phyloP scores from a whole-genome alignment of 2,329 filamentous ascomycete species.

The Aspergillus terreus region DNA sequence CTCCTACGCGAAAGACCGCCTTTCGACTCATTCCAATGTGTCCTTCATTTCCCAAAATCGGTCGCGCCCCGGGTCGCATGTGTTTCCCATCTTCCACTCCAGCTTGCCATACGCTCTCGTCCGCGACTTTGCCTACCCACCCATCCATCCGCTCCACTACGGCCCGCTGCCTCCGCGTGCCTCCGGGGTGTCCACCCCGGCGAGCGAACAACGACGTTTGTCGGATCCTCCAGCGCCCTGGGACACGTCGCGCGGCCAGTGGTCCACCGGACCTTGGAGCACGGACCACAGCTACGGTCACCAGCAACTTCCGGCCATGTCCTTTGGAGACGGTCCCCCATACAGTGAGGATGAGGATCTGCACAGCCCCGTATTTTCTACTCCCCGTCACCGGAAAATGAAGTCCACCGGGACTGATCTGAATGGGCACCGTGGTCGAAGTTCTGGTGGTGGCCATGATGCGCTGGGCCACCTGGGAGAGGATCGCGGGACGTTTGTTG shows the following conservation, averaged over 20 bases:
- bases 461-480: slow-evolving; percentile 45
- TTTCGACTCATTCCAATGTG: slow-evolving; percentile 77
- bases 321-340: slow-evolving; percentile 82
- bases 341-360: slow-evolving; percentile 96
- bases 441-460: slow-evolving; percentile 39
- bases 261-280: slow-evolving; percentile 50
- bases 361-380: slow-evolving; percentile 81
- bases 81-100: slow-evolving; percentile 79
- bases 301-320: slow-evolving; percentile 74
- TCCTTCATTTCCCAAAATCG: slow-evolving; percentile 56
- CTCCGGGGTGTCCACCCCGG: slow-evolving; percentile 79
- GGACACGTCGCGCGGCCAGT: slow-evolving; percentile 62
- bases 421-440: slow-evolving; percentile 46
- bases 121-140: slow-evolving; percentile 90
- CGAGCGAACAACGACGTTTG: slow-evolving; percentile 73
- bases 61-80: slow-evolving; percentile 75
- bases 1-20: slow-evolving; percentile 73
- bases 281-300: slow-evolving; percentile 54
- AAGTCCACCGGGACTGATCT: slow-evolving; percentile 54
- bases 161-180: slow-evolving; percentile 73
- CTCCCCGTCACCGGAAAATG: slow-evolving; percentile 79
- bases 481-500: slow-evolving; percentile 65
- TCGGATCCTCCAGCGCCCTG: slow-evolving; percentile 72
- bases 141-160: slow-evolving; percentile 83
- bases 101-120: slow-evolving; percentile 85